phyloP scores from a whole-genome alignment of 169 alveolate species.

The Cryptosporidium felis region DNA sequence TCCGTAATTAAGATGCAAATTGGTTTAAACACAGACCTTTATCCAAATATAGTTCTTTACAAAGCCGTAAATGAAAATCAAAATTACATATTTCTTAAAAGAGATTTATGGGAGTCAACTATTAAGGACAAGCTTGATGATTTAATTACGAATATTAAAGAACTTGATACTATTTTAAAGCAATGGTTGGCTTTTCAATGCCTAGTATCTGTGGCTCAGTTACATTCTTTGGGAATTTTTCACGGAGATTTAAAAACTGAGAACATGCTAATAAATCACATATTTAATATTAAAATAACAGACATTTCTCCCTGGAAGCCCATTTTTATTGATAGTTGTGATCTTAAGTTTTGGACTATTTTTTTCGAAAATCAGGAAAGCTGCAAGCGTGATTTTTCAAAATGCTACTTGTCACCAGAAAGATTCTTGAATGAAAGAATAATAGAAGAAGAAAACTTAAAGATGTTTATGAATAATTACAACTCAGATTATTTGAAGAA shows the following conservation, averaged over 20 bases:
- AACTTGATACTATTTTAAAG: neutral
- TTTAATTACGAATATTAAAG: neutral
- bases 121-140: constrained; percentile 5
- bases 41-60: constrained; percentile 36
- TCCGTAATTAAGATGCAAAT: neutral
- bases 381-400: neutral
- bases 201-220: constrained; percentile 68
- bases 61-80: neutral
- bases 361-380: constrained; percentile 37
- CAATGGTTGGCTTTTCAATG: constrained; percentile 70
- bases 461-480: neutral
- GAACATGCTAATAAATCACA: constrained; percentile 71
- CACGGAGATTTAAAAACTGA: constrained; percentile 77
- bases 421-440: neutral
- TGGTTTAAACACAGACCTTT: neutral
- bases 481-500: neutral
- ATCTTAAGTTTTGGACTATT: constrained; percentile 37
- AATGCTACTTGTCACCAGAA: constrained; percentile 45
- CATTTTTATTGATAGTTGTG: constrained; percentile 36
- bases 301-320: constrained; percentile 73
- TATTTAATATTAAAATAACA: constrained; percentile 72
- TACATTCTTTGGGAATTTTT: constrained; percentile 73
- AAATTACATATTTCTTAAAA: constrained; percentile 1
- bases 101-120: constrained; percentile 24
- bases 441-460: neutral